Percentiles rank a stretch among this genome's conserved stretches.
Conservation (phyloP, 2,329 filamentous ascomycete genomes). For the Aureobasidium vineae region DNA sequence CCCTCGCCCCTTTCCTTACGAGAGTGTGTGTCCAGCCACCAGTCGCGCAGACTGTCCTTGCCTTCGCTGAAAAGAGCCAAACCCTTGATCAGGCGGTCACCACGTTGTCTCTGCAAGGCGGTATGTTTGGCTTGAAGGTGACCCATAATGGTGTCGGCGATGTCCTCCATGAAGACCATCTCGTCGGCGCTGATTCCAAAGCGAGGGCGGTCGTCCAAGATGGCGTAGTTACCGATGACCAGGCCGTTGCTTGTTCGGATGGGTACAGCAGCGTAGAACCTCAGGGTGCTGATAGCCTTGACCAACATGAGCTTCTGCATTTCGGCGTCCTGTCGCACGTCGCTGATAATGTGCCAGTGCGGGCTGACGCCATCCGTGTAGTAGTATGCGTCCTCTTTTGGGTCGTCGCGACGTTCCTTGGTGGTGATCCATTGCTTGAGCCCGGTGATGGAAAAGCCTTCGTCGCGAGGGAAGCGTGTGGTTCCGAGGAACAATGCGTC, state of each 20-base stretch:
- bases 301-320: slow-evolving; percentile 27
- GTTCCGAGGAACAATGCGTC: slow-evolving; percentile 42
- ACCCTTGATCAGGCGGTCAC: slow-evolving; percentile 55
- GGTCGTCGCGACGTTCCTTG: slow-evolving; percentile 31
- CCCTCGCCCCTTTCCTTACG: slow-evolving; percentile 9
- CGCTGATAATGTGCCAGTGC: slow-evolving; percentile 34
- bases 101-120: slow-evolving; percentile 53
- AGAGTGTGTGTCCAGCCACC: slow-evolving; percentile 32
- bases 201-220: slow-evolving; percentile 59
- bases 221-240: slow-evolving; percentile 59
- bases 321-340: slow-evolving; percentile 28
- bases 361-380: slow-evolving; percentile 31
- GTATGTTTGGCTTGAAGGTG: slow-evolving; percentile 55
- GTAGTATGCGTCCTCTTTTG: slow-evolving; percentile 29
- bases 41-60: slow-evolving; percentile 32
- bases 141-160: slow-evolving; percentile 57
- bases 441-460: slow-evolving; percentile 40
- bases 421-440: slow-evolving; percentile 31
- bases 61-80: slow-evolving; percentile 48
- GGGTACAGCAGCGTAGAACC: slow-evolving; percentile 60
- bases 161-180: slow-evolving; percentile 56
- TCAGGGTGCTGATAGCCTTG: slow-evolving; percentile 21
- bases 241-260: slow-evolving; percentile 57
- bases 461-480: slow-evolving; percentile 35
- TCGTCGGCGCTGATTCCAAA: slow-evolving; percentile 52